Percentiles rank a stretch among this genome's conserved stretches.
These are phyloP conservation scores for Cyclospora cayetanensis DNA, from an alignment of 169 alveolate species.

Conservation along the genomic window DNA sequence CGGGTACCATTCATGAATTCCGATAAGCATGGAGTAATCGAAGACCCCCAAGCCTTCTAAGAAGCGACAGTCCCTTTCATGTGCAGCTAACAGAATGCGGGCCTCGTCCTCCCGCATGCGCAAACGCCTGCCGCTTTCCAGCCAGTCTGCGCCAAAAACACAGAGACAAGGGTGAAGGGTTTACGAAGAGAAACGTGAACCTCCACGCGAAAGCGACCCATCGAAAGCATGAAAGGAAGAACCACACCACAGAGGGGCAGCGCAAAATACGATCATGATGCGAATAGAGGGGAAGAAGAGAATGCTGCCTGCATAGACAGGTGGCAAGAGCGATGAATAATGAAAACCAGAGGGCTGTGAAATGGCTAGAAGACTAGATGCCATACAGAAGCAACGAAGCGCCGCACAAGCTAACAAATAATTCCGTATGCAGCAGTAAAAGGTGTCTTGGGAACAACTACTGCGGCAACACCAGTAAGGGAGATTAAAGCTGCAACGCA, in stretches of 20 bases:
- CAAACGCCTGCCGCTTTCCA: neutral
- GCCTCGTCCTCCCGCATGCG: conserved; percentile 11
- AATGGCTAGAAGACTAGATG: too few relatives aligned
- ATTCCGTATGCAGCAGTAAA: neutral
- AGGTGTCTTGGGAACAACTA: neutral
- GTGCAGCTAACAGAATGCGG: neutral
- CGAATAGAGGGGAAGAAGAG: too few relatives aligned
- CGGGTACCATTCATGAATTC: conserved; percentile 28
- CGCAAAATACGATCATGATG: too few relatives aligned
- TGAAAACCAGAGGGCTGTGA: too few relatives aligned
- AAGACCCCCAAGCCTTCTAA: neutral
- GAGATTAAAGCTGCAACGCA: neutral
- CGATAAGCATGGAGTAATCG: conserved; percentile 45
- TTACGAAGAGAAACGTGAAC: too few relatives aligned
- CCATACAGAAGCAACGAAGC: too few relatives aligned
- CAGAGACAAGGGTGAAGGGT: neutral
- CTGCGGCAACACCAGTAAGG: neutral
- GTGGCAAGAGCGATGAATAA: too few relatives aligned
- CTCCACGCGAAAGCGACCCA: too few relatives aligned
- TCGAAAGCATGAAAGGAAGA: too few relatives aligned
- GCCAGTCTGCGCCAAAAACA: neutral
- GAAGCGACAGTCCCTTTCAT: conserved; percentile 7
- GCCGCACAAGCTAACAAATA: too few relatives aligned
- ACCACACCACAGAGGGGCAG: too few relatives aligned
- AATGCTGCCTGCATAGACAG: too few relatives aligned